These are phyloP conservation scores for Starmerella sirachaensis DNA, from an alignment of 805 yeast genomes.

Conservation along the genomic window DNA sequence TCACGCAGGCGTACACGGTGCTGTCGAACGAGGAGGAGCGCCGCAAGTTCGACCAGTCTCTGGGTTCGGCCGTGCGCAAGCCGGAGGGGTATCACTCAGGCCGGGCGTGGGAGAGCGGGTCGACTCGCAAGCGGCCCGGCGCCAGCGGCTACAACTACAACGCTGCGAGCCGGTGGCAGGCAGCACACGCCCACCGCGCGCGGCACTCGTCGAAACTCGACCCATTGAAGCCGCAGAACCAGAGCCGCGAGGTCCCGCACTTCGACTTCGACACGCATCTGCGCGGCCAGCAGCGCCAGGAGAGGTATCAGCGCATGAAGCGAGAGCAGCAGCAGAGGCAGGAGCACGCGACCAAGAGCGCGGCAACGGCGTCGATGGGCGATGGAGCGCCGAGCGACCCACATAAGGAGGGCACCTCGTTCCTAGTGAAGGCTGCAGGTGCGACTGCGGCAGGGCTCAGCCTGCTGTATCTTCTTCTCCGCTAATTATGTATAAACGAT, in stretches of 20 bases:
- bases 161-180: conserved; percentile 4
- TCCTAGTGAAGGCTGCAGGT: conserved; percentile 11
- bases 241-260: conserved; percentile 29
- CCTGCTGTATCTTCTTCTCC: conserved; percentile 12
- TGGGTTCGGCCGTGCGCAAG: conserved; percentile 21
- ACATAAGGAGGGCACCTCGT: conserved; percentile 7
- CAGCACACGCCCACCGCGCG: conserved; percentile 14
- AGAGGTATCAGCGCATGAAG: conserved; percentile 18
- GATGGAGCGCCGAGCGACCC: conserved; percentile 7
- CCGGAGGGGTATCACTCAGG: conserved; percentile 23
- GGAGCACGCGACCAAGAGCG: conserved; percentile 10
- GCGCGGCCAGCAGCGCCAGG: conserved; percentile 26
- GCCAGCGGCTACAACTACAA: conserved; percentile 14
- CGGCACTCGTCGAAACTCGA: conserved; percentile 19
- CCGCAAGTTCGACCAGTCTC: conserved; percentile 36
- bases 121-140: conserved; percentile 11
- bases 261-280: conserved; percentile 29
- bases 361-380: conserved; percentile 10
- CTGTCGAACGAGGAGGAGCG: conserved; percentile 39
- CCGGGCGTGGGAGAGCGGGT: conserved; percentile 9
- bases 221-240: conserved; percentile 23
- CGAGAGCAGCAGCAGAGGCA: background rate
- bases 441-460: conserved; percentile 12
- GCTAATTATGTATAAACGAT: conserved; percentile 3
- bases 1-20: conserved; percentile 56